phyloP scores from a whole-genome alignment of 2,329 filamentous ascomycete genomes.

The Colletotrichum sp. region DNA sequence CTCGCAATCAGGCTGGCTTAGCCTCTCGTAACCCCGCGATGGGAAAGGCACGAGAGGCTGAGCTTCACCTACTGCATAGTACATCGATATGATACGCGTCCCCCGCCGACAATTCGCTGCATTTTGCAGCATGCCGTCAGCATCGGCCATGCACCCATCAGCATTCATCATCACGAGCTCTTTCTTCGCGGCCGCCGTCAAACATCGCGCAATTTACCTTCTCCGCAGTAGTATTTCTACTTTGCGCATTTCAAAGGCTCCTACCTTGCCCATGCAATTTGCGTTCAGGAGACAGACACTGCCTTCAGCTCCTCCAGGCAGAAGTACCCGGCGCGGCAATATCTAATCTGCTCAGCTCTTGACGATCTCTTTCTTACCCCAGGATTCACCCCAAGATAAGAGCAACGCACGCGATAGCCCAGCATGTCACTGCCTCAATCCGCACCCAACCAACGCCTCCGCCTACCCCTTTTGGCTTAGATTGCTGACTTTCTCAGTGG shows the following conservation, averaged over 20 bases:
- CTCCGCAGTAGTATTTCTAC: background rate
- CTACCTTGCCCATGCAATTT: background rate
- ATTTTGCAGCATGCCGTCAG: background rate
- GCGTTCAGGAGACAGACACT: background rate
- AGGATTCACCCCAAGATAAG: background rate
- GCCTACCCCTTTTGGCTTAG: background rate
- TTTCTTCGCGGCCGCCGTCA: background rate
- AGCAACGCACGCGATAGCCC: background rate
- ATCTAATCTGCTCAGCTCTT: background rate
- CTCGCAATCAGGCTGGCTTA: background rate
- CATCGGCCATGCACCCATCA: background rate
- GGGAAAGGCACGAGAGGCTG: background rate
- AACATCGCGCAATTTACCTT: background rate
- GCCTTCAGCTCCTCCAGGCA: background rate
- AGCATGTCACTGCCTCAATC: background rate
- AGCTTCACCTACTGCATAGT: background rate
- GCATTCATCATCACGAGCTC: background rate
- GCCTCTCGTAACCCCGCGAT: background rate
- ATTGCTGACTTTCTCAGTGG: background rate
- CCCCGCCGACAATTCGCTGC: background rate
- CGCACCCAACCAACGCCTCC: background rate
- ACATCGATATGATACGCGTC: background rate
- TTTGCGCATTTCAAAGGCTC: background rate
- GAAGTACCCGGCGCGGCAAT: background rate
- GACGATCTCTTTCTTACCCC: background rate